Conservation (phyloP, 1,284 basidiomycete genomes). For the Pisolithus thermaeus region DNA sequence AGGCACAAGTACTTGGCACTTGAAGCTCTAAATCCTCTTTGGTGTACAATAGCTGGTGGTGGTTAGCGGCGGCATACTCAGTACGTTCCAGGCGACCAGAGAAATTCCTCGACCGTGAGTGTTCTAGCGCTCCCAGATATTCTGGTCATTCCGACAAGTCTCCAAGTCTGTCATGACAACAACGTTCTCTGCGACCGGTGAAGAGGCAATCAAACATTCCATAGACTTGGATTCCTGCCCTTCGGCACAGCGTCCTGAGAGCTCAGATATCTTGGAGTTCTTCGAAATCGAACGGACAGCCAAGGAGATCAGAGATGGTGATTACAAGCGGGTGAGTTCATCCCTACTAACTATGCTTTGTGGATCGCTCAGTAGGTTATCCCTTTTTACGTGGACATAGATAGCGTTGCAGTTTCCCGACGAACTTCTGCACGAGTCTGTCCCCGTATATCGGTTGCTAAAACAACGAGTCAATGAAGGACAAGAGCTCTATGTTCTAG, state of each 20-base stretch:
- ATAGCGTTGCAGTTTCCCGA: slow-evolving; percentile 96
- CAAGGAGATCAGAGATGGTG: slow-evolving; percentile 43
- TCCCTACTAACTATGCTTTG: background rate
- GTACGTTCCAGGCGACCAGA: too few relatives aligned
- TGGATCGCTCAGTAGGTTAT: slow-evolving; percentile 8
- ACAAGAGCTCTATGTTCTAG: slow-evolving; percentile 81
- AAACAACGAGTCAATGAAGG: slow-evolving; percentile 46
- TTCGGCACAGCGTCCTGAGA: slow-evolving; percentile 32
- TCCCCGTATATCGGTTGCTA: slow-evolving; percentile 77
- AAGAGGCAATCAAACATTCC: slow-evolving; percentile 51
- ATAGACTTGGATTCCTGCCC: slow-evolving; percentile 40
- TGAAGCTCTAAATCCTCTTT: too few relatives aligned
- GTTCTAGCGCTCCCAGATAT: too few relatives aligned
- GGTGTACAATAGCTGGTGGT: too few relatives aligned
- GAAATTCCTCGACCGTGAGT: too few relatives aligned
- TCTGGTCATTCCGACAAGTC: too few relatives aligned
- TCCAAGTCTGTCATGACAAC: background rate
- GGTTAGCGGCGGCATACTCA: too few relatives aligned
- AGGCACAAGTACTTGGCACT: too few relatives aligned
- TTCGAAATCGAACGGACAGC: slow-evolving; percentile 61
- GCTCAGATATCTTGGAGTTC: slow-evolving; percentile 42
- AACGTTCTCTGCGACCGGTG: slow-evolving; percentile 52
- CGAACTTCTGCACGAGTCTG: slow-evolving; percentile 83
- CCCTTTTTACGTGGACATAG: slow-evolving; percentile 31
- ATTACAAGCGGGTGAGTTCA: slow-evolving; percentile 52